Conservation (phyloP, 2,329 filamentous ascomycete genomes). For the Byssochlamys sp. region DNA sequence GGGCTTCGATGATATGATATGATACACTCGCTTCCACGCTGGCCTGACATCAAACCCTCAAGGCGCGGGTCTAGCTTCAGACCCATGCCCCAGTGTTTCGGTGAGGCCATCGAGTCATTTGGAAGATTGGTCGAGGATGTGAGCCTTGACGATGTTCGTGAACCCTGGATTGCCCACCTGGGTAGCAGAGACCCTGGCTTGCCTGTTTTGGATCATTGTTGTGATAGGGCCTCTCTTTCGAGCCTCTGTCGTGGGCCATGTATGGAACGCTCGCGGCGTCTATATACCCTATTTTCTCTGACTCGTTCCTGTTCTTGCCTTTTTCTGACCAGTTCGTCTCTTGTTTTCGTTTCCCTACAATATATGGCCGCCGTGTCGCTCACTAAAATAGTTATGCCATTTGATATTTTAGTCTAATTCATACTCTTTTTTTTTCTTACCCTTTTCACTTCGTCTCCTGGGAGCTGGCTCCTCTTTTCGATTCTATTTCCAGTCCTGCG, state of each 20-base stretch:
- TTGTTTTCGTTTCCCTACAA: neutral
- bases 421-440: neutral
- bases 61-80: slow-evolving; percentile 3
- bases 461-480: slow-evolving; percentile 2
- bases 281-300: neutral
- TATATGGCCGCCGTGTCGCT: neutral
- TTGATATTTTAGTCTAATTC: neutral
- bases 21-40: slow-evolving; percentile 5
- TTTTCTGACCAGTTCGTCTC: neutral
- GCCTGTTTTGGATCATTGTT: neutral
- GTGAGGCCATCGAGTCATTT: neutral
- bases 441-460: neutral
- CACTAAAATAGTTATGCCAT: neutral
- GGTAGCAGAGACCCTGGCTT: neutral
- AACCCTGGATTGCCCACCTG: neutral
- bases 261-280: neutral
- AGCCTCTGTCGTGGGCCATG: neutral
- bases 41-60: slow-evolving; percentile 4
- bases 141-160: neutral
- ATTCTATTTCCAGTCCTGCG: neutral
- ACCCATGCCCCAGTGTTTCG: slow-evolving; percentile 1
- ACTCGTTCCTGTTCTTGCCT: neutral
- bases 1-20: slow-evolving; percentile 3
- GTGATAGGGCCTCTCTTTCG: neutral
- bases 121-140: neutral